Evolutionary conservation across 495 filamentous ascomycete species (phyloP), one percentile per base, ranked within the genome.

Genomic region (Penicillium silybi): DNA sequence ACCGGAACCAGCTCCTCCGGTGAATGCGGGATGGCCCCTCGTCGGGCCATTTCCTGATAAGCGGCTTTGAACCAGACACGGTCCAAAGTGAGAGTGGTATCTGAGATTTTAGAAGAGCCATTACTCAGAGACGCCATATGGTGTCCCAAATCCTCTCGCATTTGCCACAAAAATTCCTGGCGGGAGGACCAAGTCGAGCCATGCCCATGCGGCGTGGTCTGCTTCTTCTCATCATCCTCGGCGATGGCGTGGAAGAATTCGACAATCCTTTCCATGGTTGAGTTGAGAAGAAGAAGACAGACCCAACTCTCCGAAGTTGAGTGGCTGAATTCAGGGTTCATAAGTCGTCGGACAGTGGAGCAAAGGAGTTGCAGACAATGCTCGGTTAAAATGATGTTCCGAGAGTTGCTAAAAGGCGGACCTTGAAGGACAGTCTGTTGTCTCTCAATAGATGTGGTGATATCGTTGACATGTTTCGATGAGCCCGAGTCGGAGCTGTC

Each of bases 361-460:
- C 60, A 63, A 22, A 69, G 57, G 20, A 65, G 61, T 22, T 56
- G 50, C 61, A 69, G 59, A 47, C 54, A 59, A 44, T 69, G 66
- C 39, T 69, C 64, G 15, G 61, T 65, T 1, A 53, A 56, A 34
- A 69, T 32, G 18, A 69, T 56, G 27, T 61, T 48, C 5, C 54
- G 52, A 3, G 59, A 57, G 27, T 63, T 46, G 22, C 56, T 63
- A 38, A 69, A 69, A 15, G 66, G 66, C 17, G 55, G 48, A n/a
- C 52, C 38, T 34, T 59, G 64, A 10, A 69, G 54, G 37, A 69
- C 65, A 16, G 56, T 48, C 32, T 57, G 57, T 27, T 69, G 63
- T 9, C 38, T 26, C 32, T 47, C 19, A 5, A 59, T 29, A 3
- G 53, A 57, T 16, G 22, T 18, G 17, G 42, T 42, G 20, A 53